Evolutionary conservation across 257 asterid genomes (phyloP), one percentile per base, ranked within the genome.

Genomic region (Ophiorrhiza pumila): DNA sequence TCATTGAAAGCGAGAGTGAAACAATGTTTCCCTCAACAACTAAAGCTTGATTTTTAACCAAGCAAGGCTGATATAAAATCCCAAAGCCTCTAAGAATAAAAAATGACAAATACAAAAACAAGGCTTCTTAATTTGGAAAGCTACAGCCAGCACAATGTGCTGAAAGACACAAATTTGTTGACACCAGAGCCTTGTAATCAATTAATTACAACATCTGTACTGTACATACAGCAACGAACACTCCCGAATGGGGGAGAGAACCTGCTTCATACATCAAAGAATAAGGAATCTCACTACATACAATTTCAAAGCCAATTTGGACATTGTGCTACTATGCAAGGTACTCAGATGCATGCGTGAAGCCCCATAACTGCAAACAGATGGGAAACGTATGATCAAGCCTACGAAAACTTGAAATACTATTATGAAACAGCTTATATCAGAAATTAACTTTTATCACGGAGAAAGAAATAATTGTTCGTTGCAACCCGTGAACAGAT

Each of bases 341-440:
- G 78, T 83, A 91, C 14, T 75, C 90, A 69, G 97, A 94, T 67
- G 87, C 84, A 55, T 95, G 96, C 39, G 88, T 75, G 76, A 90
- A 95, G 50, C 98, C 99, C 98, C 99, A 90, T 63, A 95, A 83
- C 99, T 95, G 98, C 90, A 84, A 74, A 68, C 29, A 39, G 45
- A 66, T n/a, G 7, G 46, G 59, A 71, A n/a, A 67, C 2, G 50
- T 32, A 70, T 29, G 61, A 52, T 31, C 17, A 69, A 25, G 64
- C 42, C 25, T 73, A 73, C 59, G 18, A 22, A 65, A 7, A 17
- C 12, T 23, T 20, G 14, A 10, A 13, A 25, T 15, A 25, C 18
- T 41, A 39, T 55, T 22, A 45, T 10, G 1, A 23, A 41, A 67
- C n/a, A 13, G 50, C 41, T 47, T 45, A 6, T 25, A 9, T 46